Base-by-base conservation (phyloP, 441 rosid genomes). In the Breynia disticha region DNA sequence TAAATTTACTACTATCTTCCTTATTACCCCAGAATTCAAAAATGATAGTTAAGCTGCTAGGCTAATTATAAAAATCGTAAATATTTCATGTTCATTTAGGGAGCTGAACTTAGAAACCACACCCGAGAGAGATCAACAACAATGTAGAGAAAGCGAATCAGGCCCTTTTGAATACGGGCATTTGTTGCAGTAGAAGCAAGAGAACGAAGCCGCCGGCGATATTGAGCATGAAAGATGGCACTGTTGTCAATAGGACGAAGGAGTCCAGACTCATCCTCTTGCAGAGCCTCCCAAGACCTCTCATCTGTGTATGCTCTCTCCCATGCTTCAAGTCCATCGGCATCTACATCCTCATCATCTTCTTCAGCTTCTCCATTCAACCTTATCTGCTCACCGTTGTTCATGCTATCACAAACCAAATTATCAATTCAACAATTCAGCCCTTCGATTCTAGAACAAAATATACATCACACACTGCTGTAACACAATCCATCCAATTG, bases 41-140 rank as follows among this genome's bases (percentile, higher is more conserved):
- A 28, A 28, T 28, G 35, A 28, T 28, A 28, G 35, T 28, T 28
- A 28, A 28, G 35, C 35, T 28, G 35, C 35, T 28, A 28, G 35
- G 7, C 35, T 28, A 28, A 28, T 28, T 3, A 28, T 28, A 28
- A 28, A 1, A 28, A n/a, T n/a, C 8, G 35, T 28, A 4, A 28
- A 28, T n/a, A 28, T 28, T 28, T 28, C 35, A 28, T 3, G 1
- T 28, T 28, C 5, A 28, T 28, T 28, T 9, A 28, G 35, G 35
- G 35, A 28, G 35, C 8, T 28, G 35, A 28, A 28, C 14, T 22
- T 22, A 41, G 16, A 7, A 4, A 15, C 39, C 39, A 41, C 70
- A 87, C 96, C 87, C 77, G 65, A 47, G 97, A 88, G 73, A 88
- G 87, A 72, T 88, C 97, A 47, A 86, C 69, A 64, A 91, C 83